Conservation (phyloP, 2,329 filamentous ascomycete genomes). For the Eutypa lata region DNA sequence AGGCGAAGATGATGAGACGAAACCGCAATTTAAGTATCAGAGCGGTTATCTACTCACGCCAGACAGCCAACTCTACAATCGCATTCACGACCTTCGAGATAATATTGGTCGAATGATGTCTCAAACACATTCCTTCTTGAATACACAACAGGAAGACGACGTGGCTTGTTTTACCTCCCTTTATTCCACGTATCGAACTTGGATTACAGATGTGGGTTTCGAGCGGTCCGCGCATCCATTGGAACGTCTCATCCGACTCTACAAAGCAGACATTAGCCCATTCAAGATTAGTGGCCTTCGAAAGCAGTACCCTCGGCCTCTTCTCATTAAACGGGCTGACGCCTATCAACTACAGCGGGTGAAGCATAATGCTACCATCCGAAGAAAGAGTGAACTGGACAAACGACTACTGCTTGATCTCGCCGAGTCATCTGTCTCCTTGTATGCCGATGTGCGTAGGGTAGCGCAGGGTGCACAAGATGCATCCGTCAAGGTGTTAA, state of each 20-base stretch:
- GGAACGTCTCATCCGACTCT: constrained; percentile 79
- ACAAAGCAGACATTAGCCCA: constrained; percentile 81
- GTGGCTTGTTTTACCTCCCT: constrained; percentile 91
- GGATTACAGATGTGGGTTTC: constrained; percentile 97
- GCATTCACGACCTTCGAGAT: constrained; percentile 78
- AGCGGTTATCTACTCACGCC: constrained; percentile 76
- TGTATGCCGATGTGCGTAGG: constrained; percentile 93
- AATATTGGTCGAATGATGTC: constrained; percentile 78
- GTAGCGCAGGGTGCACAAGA: constrained; percentile 91
- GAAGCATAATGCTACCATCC: constrained; percentile 85
- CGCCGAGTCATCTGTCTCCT: constrained; percentile 82
- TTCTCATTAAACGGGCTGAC: constrained; percentile 90
- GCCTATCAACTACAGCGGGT: constrained; percentile 93
- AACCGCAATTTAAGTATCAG: constrained; percentile 83
- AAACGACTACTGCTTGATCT: constrained; percentile 81
- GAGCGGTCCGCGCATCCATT: constrained; percentile 92
- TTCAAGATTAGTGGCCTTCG: constrained; percentile 93
- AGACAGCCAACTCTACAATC: constrained; percentile 61
- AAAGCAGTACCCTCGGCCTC: constrained; percentile 86
- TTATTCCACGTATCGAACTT: constrained; percentile 88
- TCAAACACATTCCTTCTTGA: constrained; percentile 79
- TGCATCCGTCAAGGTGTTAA: constrained; percentile 86
- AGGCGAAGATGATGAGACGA: constrained; percentile 76
- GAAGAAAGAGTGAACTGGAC: constrained; percentile 87
- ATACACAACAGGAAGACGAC: constrained; percentile 85